phyloP scores from a whole-genome alignment of 129 eudicot genomes.

The Centrapalus pauciflorus region DNA sequence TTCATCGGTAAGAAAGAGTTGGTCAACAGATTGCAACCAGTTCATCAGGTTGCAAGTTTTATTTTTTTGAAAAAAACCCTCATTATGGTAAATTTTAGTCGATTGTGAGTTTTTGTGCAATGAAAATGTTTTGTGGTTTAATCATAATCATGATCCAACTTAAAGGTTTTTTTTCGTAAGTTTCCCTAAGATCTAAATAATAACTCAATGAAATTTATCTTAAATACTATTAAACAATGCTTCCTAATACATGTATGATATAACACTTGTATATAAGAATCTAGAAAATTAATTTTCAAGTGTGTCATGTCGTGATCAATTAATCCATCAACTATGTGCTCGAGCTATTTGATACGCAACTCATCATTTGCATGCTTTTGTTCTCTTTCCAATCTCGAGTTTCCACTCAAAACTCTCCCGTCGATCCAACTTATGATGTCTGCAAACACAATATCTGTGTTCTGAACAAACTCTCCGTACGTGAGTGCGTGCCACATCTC shows the following conservation, averaged over 20 bases:
- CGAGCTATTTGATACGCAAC: background rate
- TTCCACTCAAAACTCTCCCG: slow-evolving; percentile 31
- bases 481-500: slow-evolving; percentile 94
- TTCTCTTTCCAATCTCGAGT: slow-evolving; percentile 47
- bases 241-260: background rate
- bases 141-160: too few relatives aligned
- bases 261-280: background rate
- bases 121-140: too few relatives aligned
- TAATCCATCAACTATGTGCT: background rate
- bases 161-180: too few relatives aligned
- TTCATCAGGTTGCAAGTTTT: too few relatives aligned
- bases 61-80: too few relatives aligned
- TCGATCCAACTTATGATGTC: slow-evolving; percentile 52
- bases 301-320: background rate
- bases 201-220: too few relatives aligned
- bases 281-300: background rate
- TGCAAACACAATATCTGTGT: slow-evolving; percentile 43
- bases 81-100: too few relatives aligned
- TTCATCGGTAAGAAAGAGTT: too few relatives aligned
- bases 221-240: background rate
- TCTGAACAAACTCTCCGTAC: slow-evolving; percentile 71
- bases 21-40: too few relatives aligned
- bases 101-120: too few relatives aligned
- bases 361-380: slow-evolving; percentile 38
- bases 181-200: too few relatives aligned